These are phyloP conservation scores for Ustilago tritici DNA, from an alignment of 1,284 basidiomycete genomes.

Conservation along the genomic window DNA sequence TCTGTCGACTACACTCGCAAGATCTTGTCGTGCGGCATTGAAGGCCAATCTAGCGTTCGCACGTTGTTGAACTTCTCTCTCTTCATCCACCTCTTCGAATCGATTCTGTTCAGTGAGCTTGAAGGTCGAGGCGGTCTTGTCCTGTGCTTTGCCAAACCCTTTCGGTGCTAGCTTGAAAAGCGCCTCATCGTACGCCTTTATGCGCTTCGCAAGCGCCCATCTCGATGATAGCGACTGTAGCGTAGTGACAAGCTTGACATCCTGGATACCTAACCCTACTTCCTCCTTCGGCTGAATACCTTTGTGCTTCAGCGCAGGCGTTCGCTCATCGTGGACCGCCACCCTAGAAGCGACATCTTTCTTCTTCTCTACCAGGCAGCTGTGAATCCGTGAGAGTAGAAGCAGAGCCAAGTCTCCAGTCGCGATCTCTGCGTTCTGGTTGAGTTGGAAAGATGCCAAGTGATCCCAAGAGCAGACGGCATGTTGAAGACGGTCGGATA, in stretches of 20 bases:
- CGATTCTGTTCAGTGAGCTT: slow-evolving; percentile 34
- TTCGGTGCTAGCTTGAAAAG: slow-evolving; percentile 28
- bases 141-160: slow-evolving; percentile 8
- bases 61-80: slow-evolving; percentile 18
- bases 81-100: slow-evolving; percentile 45
- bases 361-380: slow-evolving; percentile 27
- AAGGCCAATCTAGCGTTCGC: slow-evolving; percentile 16
- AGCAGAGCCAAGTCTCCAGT: slow-evolving; percentile 41
- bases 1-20: slow-evolving; percentile 15
- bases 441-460: slow-evolving; percentile 17
- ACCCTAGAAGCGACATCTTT: slow-evolving; percentile 27
- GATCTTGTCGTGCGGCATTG: slow-evolving; percentile 17
- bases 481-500: slow-evolving; percentile 15
- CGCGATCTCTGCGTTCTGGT: slow-evolving; percentile 21
- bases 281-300: slow-evolving; percentile 39
- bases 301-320: slow-evolving; percentile 19
- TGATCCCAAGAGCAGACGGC: slow-evolving; percentile 21
- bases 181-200: slow-evolving; percentile 31
- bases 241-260: slow-evolving; percentile 45
- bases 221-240: slow-evolving; percentile 35
- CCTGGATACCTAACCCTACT: slow-evolving; percentile 45
- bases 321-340: slow-evolving; percentile 12
- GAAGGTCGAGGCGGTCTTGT: not conserved
- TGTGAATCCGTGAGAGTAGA: slow-evolving; percentile 33
- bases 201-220: slow-evolving; percentile 39